phyloP scores from a whole-genome alignment of 2,329 filamentous ascomycete species.

The Ophiognomonia clavigignenti-juglandacearum region DNA sequence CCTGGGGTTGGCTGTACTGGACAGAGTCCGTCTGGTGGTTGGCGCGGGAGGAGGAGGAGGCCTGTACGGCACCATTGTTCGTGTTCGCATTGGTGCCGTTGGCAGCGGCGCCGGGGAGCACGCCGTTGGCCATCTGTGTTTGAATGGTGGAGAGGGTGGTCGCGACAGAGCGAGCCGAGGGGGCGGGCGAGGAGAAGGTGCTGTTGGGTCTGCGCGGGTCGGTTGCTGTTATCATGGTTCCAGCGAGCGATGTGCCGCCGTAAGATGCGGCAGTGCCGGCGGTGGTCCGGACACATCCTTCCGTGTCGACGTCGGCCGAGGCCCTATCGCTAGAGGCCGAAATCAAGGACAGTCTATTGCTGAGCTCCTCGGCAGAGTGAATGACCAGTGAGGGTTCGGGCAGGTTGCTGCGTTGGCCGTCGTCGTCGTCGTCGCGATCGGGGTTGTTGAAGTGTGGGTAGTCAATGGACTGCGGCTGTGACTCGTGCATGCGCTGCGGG shows the following conservation, averaged over 20 bases:
- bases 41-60: constrained; percentile 36
- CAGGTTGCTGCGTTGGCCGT: constrained; percentile 19
- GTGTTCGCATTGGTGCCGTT: constrained; percentile 23
- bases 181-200: constrained; percentile 79
- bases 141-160: constrained; percentile 85
- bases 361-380: constrained; percentile 15
- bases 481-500: background rate
- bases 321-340: constrained; percentile 10
- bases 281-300: constrained; percentile 55
- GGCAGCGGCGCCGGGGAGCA: constrained; percentile 29
- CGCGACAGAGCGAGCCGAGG: constrained; percentile 73
- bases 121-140: constrained; percentile 59
- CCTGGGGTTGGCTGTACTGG: constrained; percentile 59
- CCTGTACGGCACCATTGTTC: constrained; percentile 31
- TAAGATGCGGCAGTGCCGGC: constrained; percentile 74
- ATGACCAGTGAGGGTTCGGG: constrained; percentile 1
- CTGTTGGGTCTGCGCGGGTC: constrained; percentile 65
- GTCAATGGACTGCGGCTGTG: constrained; percentile 11
- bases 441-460: constrained; percentile 13
- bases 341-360: constrained; percentile 12
- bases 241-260: constrained; percentile 58
- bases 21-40: constrained; percentile 37
- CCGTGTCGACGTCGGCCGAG: constrained; percentile 5
- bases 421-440: constrained; percentile 18
- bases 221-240: constrained; percentile 66